A percentile compares a stretch with the other conserved stretches of the same genome.
Evolutionary conservation across 768 basidiomycete genomes (phyloP).

Genomic region (Russula brevipes): DNA sequence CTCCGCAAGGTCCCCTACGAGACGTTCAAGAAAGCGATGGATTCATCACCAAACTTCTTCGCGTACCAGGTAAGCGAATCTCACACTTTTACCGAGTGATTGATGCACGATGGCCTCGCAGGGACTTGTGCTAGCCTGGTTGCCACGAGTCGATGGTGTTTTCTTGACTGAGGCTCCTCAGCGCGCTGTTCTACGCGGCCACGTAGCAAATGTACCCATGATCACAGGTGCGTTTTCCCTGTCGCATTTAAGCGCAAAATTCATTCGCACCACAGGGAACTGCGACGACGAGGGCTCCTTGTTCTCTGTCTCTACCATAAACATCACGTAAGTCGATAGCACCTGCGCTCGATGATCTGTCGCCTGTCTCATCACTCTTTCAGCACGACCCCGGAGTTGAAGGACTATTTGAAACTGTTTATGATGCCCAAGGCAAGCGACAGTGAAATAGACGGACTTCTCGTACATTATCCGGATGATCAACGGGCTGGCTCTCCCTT

Average conservation of each 20-base stretch:
- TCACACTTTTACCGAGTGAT: background rate
- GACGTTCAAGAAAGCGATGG: slow-evolving; percentile 32
- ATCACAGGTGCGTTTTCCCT: slow-evolving; percentile 22
- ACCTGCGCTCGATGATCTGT: background rate
- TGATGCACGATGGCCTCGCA: slow-evolving; percentile 12
- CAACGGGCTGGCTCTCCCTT: slow-evolving; percentile 21
- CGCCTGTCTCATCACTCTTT: background rate
- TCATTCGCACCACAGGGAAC: slow-evolving; percentile 35
- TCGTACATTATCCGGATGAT: slow-evolving; percentile 26
- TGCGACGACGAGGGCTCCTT: slow-evolving; percentile 57
- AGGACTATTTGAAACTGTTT: slow-evolving; percentile 17
- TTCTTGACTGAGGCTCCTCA: slow-evolving; percentile 27
- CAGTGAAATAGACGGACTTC: slow-evolving; percentile 21
- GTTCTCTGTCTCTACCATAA: slow-evolving; percentile 29
- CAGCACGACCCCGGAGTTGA: slow-evolving; percentile 4
- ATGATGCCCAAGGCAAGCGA: slow-evolving; percentile 28
- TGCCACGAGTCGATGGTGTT: slow-evolving; percentile 29
- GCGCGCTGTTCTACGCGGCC: slow-evolving; percentile 23
- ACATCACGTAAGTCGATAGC: slow-evolving; percentile 31
- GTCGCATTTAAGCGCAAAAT: background rate
- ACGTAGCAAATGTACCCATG: slow-evolving; percentile 26
- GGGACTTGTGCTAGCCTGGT: slow-evolving; percentile 27
- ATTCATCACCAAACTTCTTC: slow-evolving; percentile 32
- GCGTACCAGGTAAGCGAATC: slow-evolving; percentile 31
- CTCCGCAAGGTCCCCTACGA: slow-evolving; percentile 37